These are phyloP conservation scores for Ballota nigra DNA, from an alignment of 257 asterid genomes.

Conservation along the genomic window DNA sequence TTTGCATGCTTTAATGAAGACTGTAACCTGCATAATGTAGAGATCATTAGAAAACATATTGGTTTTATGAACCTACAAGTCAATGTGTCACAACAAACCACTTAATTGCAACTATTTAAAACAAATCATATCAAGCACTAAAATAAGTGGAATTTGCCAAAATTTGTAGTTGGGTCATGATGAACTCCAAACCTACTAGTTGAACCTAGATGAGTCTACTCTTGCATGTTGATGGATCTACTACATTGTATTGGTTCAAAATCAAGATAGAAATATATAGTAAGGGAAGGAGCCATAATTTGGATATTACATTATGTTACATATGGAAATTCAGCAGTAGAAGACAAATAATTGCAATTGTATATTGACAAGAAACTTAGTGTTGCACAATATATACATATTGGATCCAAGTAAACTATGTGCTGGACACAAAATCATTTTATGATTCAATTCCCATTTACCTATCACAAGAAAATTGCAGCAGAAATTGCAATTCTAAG, in stretches of 20 bases:
- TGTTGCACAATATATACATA: neutral
- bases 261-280: neutral
- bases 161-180: neutral
- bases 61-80: neutral
- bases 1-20: slow-evolving; percentile 86
- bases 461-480: neutral
- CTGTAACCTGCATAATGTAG: slow-evolving; percentile 58
- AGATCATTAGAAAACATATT: neutral
- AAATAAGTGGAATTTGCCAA: neutral
- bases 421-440: neutral
- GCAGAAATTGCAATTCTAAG: neutral
- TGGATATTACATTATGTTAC: neutral
- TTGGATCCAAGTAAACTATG: neutral
- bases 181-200: slow-evolving; percentile 6
- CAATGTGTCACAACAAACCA: slow-evolving; percentile 16
- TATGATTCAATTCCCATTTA: neutral
- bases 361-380: neutral
- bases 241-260: neutral
- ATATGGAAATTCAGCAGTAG: neutral
- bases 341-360: neutral
- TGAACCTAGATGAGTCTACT: neutral
- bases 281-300: neutral
- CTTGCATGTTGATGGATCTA: neutral
- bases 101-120: neutral
- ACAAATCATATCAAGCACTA: neutral